Evolutionary conservation across 2,329 filamentous ascomycete genomes (phyloP), one percentile per base, ranked within the genome.

Genomic region (Xylaria sp.): DNA sequence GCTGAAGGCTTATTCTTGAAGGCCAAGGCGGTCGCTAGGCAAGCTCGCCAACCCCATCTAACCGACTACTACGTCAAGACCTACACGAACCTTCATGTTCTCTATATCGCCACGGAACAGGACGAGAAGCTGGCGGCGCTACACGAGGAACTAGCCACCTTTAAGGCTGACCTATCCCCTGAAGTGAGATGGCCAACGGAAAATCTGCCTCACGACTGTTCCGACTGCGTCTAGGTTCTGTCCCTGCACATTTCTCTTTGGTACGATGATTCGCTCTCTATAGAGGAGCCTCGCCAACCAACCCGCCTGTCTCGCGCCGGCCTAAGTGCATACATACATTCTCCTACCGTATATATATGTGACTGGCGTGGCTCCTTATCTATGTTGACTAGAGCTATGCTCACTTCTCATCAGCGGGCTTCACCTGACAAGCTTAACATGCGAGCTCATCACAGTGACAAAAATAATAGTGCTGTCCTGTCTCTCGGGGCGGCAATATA

Each of bases 1-100:
- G 70, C 70, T 0, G 70, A 72, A 44, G 69, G 57, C n/a, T 69
- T 66, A 57, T 69, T 72, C 58, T 47, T 71, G 42, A 69, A 65
- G 54, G 69, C 70, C 37, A 63, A 63, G 58, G 23, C 25, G 23
- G 58, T 57, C 27, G 66, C 70, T 9, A 65, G 37, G 37, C 51
- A 69, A 51, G 50, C 50, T 35, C 21, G 13, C 12, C 21, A 48
- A 40, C 51, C 55, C 16, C 60, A 60, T 35, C 25, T 68, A 18
- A 48, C 40, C 16, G 66, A 69, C 47, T 72, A 71, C 54, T 55
- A 50, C 40, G 32, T 35, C 35, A 72, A 72, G 59, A 54, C 35
- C 42, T 69, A 63, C 23, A 65, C 66, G 1, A 71, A 71, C 10
- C 70, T 72, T 5, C 69, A 71, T 32, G 63, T 71, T 25, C 42